These are phyloP conservation scores for Tulasnella sp. DNA, from an alignment of 768 basidiomycete genomes.

Conservation along the genomic window DNA sequence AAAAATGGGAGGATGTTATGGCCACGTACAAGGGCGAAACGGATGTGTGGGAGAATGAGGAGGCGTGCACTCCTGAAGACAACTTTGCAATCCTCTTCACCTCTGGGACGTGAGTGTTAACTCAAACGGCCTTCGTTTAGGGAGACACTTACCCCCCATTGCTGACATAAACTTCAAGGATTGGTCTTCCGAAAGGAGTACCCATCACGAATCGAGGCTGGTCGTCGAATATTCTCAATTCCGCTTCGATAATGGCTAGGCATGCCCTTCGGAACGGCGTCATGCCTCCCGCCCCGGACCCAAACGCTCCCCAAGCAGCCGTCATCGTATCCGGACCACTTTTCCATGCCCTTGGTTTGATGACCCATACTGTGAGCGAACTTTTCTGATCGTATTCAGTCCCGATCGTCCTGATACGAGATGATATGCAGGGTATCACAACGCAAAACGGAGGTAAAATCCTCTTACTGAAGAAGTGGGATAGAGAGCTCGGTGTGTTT, in stretches of 20 bases:
- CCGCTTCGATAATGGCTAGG: constrained; percentile 37
- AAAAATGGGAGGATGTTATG: constrained; percentile 32
- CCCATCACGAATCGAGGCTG: constrained; percentile 54
- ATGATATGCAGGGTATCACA: constrained; percentile 40
- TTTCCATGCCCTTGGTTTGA: neutral
- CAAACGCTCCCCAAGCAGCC: neutral
- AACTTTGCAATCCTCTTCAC: constrained; percentile 54
- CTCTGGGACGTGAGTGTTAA: constrained; percentile 35
- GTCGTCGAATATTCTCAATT: constrained; percentile 48
- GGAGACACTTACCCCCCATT: too few species aligned
- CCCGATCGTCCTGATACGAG: too few species aligned
- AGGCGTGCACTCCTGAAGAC: constrained; percentile 42
- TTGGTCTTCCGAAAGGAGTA: constrained; percentile 56
- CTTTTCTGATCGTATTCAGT: constrained; percentile 33
- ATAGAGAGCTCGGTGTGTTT: constrained; percentile 38
- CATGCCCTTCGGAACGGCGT: constrained; percentile 37
- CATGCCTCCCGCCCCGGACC: neutral
- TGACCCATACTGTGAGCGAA: constrained; percentile 37
- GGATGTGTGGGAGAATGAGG: constrained; percentile 26
- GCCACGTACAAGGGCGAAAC: constrained; percentile 25
- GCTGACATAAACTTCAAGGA: too few species aligned
- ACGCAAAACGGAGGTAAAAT: constrained; percentile 50
- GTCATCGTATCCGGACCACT: neutral
- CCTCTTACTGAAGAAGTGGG: constrained; percentile 47
- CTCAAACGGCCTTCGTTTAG: neutral